phyloP scores from a whole-genome alignment of 2,329 filamentous ascomycete genomes.

The Penicillium rolfsii region DNA sequence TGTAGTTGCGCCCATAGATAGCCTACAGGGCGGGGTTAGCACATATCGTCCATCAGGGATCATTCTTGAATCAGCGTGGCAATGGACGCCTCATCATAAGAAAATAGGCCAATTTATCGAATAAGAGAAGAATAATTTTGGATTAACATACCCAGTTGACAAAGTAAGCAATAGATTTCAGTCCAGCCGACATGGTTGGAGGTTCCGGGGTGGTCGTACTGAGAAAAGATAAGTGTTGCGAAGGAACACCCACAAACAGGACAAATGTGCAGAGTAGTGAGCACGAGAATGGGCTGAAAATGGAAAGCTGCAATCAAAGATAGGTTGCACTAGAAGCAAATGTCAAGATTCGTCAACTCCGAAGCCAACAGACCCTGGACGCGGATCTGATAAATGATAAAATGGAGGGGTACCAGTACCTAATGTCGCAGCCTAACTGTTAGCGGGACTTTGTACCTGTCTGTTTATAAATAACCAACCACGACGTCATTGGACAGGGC shows the following conservation, averaged over 20 bases:
- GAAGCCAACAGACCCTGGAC: background rate
- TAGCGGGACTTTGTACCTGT: conserved; percentile 27
- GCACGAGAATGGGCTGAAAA: conserved; percentile 8
- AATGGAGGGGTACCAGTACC: conserved; percentile 25
- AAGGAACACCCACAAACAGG: conserved; percentile 22
- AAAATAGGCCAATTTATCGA: background rate
- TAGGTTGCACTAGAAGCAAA: background rate
- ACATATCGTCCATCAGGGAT: background rate
- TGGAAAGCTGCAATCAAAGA: conserved; percentile 21
- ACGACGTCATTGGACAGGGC: conserved; percentile 24
- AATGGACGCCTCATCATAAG: background rate
- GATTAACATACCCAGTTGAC: conserved; percentile 48
- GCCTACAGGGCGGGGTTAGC: conserved; percentile 54
- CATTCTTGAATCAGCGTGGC: background rate
- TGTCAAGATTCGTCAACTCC: background rate
- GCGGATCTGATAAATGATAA: conserved; percentile 6
- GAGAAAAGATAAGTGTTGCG: conserved; percentile 19
- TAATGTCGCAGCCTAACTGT: conserved; percentile 35
- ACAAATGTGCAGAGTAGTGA: conserved; percentile 12
- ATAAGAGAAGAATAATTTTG: background rate
- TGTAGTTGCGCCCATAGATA: conserved; percentile 82
- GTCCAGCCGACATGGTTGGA: conserved; percentile 32
- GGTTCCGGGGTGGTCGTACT: conserved; percentile 18
- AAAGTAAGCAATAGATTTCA: conserved; percentile 47
- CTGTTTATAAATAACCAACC: conserved; percentile 27